Evolutionary conservation across 768 basidiomycete genomes (phyloP), one percentile per base, ranked within the genome.

Genomic region (Amanita rimosa): DNA sequence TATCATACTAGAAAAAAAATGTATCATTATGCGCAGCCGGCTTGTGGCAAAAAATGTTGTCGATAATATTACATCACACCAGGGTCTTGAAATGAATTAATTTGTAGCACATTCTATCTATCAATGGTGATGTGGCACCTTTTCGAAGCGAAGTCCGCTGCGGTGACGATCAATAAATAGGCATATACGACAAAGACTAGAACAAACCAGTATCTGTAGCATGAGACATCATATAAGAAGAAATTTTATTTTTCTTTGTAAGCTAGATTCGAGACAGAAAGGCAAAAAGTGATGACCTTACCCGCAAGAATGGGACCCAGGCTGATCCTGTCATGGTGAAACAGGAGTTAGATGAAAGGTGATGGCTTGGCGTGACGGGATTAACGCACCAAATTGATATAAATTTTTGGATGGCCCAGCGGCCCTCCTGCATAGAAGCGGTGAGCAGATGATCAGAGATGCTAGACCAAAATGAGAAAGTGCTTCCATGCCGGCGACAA

Each of bases 401-500:
- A 98, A 52, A 98, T 81, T 71, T 92, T 94, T 4, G 96, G 96
- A 62, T 99, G 96, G 19, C 96, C 96, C 24, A 99, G 75, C 37
- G 96, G 79, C 9, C 95, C 96, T 62, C 82, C 84, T 66, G 48
- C 49, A 37, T 44, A 26, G 34, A 48, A 16, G 16, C 44, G 44
- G 5, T 37, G n/a, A 45, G 19, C 44, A 44, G 33, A 44, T 44
- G 44, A 45, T 21, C 44, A 45, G 14, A 13, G 10, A 33, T 19
- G 13, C 29, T 46, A 33, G 44, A n/a, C 29, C 16, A 16, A 38
- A 46, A 37, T 24, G 26, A 16, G 46, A 11, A 36, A 38, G 21
- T n/a, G 41, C 4, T 7, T 29, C 44, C 29, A 16, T 29, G 11
- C 31, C 31, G 31, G 31, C 31, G 31, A 31, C 31, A 31, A 24